Evolutionary conservation across 768 basidiomycete species (phyloP), one percentile per base, ranked within the genome.

Genomic region (Hypsizygus marmoreus): DNA sequence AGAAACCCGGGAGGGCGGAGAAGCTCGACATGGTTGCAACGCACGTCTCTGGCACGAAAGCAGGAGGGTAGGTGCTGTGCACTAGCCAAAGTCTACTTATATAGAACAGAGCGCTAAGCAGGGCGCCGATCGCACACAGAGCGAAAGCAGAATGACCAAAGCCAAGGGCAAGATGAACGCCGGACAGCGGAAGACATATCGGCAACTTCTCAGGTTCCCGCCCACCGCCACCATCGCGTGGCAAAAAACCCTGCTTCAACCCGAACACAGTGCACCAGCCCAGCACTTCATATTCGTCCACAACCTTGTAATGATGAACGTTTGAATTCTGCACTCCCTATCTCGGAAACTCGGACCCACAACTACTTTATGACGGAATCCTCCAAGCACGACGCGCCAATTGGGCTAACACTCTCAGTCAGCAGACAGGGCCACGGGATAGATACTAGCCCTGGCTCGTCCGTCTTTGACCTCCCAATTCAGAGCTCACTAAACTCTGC

Each of bases 391-490:
- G 46, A 47, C 49, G 41, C 47, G 35, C 38, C 41, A 49, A 42
- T 43, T 56, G 46, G 47, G 23, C 35, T 38, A 35, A 43, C 38
- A 31, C 53, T 51, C 22, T 17, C 45, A 23, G 43, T 46, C 32
- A 44, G 35, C 25, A 13, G 45, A 31, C 53, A 37, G 36, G 20
- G 22, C 22, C 28, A 43, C 39, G 54, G 39, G 9, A 40, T 37
- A 30, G 79, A 77, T 35, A n/a, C n/a, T n/a, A 88, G 83, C 49
- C 85, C 84, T 26, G 77, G 81, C 37, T 89, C 87, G 6, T 86
- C 86, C 16, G 78, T 86, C 17, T 89, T 90, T 58, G 86, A 90
- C 61, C 72, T 88, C 22, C 86, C 87, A 3, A 74, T 73, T 25
- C 81, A 80, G 42, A 50, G 36, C 35, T 20, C 53, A 11, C 33